phyloP scores from a whole-genome alignment of 495 filamentous ascomycete genomes.

The Pseudoneurospora amorphoporcata region DNA sequence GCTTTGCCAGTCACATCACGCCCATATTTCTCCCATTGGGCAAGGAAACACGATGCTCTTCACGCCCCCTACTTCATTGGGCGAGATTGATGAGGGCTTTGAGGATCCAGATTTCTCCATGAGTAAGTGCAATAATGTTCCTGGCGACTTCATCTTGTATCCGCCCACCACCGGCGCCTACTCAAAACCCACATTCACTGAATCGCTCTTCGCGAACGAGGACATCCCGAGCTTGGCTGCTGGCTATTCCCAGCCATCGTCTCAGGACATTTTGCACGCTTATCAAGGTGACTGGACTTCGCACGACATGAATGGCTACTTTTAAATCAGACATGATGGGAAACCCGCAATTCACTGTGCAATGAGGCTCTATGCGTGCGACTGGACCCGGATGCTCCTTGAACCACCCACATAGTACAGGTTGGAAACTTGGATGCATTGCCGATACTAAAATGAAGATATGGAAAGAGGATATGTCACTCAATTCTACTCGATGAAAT shows the following conservation, averaged over 20 bases:
- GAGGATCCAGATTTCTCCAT: conserved; percentile 28
- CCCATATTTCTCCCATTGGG: conserved; percentile 51
- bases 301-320: conserved; percentile 23
- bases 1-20: conserved; percentile 26
- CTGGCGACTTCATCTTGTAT: conserved; percentile 25
- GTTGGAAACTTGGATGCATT: background rate
- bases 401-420: background rate
- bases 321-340: background rate
- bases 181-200: conserved; percentile 22
- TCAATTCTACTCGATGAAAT: background rate
- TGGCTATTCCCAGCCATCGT: conserved; percentile 30
- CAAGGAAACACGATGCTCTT: conserved; percentile 56
- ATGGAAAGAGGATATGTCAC: background rate
- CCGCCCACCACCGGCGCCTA: conserved; percentile 10
- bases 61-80: conserved; percentile 43
- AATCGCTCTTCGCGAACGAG: conserved; percentile 24
- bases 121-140: conserved; percentile 7
- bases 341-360: background rate
- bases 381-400: background rate
- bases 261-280: conserved; percentile 26
- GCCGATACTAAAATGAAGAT: background rate
- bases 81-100: conserved; percentile 36
- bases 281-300: conserved; percentile 33
- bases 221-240: conserved; percentile 27
- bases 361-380: background rate